Conservation (phyloP, 805 yeast species). For the Saccharomycopsis sp. region DNA sequence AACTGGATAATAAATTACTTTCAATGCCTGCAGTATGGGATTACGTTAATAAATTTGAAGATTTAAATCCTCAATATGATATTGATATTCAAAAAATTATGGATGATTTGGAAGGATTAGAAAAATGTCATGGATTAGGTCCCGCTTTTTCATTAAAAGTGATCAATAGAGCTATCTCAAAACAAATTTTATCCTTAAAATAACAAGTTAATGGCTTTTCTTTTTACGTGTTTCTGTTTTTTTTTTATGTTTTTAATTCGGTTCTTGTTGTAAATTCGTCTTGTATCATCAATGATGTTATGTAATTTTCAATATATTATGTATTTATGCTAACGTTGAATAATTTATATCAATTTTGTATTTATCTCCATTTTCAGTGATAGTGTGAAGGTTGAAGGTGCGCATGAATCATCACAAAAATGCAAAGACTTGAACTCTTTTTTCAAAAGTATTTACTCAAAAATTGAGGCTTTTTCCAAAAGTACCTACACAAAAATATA, state of each 20-base stretch:
- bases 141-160: conserved; percentile 15
- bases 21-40: conserved; percentile 83
- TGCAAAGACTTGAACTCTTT: too few relatives aligned
- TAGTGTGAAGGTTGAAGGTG: too few relatives aligned
- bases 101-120: conserved; percentile 51
- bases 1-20: conserved; percentile 35
- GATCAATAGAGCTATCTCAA: conserved; percentile 2
- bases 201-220: background rate
- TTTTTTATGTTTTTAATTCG: too few relatives aligned
- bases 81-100: conserved; percentile 52
- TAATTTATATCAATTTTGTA: too few relatives aligned
- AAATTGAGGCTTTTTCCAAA: too few relatives aligned
- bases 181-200: background rate
- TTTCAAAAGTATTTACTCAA: too few relatives aligned
- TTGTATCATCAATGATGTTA: too few relatives aligned
- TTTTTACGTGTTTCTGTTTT: background rate
- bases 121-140: conserved; percentile 72
- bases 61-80: conserved; percentile 35
- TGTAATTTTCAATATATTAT: too few relatives aligned
- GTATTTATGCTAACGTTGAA: too few relatives aligned
- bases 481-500: too few relatives aligned
- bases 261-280: background rate
- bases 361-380: too few relatives aligned
- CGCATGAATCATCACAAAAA: too few relatives aligned
- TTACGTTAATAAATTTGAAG: conserved; percentile 42